A percentile compares a stretch with the other conserved stretches of the same genome.
These are phyloP conservation scores for Geotrichum fermentans DNA, from an alignment of 1,139 yeast species.

Conservation along the genomic window DNA sequence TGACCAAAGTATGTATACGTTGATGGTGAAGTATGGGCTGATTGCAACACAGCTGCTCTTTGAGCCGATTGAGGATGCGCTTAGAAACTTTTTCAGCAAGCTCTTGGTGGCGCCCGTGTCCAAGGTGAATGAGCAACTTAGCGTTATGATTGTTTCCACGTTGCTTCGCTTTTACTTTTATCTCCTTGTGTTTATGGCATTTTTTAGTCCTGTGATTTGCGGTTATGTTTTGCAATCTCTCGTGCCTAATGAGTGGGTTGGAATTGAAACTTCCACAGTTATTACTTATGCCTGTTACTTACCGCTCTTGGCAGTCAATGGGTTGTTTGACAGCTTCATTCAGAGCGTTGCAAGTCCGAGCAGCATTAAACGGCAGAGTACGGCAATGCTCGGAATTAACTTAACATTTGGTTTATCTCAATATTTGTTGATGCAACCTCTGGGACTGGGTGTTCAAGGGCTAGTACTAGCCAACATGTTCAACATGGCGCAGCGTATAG, in stretches of 20 bases:
- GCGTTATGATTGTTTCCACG: constrained; percentile 46
- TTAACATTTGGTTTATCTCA: constrained; percentile 36
- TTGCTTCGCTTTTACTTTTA: constrained; percentile 51
- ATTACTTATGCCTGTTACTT: constrained; percentile 69
- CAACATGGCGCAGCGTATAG: constrained; percentile 39
- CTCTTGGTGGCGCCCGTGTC: constrained; percentile 10
- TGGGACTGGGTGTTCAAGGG: constrained; percentile 40
- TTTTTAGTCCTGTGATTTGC: constrained; percentile 58
- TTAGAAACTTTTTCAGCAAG: constrained; percentile 54
- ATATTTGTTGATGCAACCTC: constrained; percentile 34
- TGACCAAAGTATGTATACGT: constrained; percentile 84
- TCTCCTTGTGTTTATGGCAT: constrained; percentile 46
- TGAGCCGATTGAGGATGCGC: constrained; percentile 84
- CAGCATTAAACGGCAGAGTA: constrained; percentile 51
- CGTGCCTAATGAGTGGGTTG: constrained; percentile 56
- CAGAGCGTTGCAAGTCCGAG: constrained; percentile 67
- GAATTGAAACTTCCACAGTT: constrained; percentile 54
- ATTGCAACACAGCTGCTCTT: constrained; percentile 76
- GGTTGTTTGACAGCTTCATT: constrained; percentile 82
- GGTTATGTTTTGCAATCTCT: constrained; percentile 45
- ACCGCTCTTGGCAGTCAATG: constrained; percentile 85
- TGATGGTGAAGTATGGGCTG: constrained; percentile 86
- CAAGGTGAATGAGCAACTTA: constrained; percentile 38
- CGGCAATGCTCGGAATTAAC: constrained; percentile 36
- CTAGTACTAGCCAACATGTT: constrained; percentile 41